Percentiles rank a stretch among this genome's conserved stretches.
These are phyloP conservation scores for Albugo candida DNA, from an alignment of 352 stramenopile genomes.

Conservation along the genomic window DNA sequence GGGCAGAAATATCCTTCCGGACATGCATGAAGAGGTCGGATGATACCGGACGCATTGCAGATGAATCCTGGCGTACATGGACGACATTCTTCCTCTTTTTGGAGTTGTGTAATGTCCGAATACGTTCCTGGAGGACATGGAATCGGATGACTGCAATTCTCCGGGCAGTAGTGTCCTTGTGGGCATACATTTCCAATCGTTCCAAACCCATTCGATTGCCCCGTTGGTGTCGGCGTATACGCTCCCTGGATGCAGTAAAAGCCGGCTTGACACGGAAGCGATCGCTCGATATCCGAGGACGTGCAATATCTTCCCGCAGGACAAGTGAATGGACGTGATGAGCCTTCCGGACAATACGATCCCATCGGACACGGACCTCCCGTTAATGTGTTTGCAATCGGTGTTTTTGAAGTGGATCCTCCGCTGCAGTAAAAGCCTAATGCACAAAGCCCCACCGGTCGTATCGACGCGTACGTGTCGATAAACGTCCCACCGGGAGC, in stretches of 20 bases:
- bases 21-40: slow-evolving; percentile 25
- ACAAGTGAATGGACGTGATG: slow-evolving; percentile 63
- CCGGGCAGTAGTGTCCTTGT: slow-evolving; percentile 56
- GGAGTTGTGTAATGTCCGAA: slow-evolving; percentile 44
- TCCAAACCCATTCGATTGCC: slow-evolving; percentile 46
- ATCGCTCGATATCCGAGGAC: slow-evolving; percentile 47
- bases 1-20: slow-evolving; percentile 36
- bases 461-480: slow-evolving; percentile 20
- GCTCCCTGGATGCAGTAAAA: slow-evolving; percentile 81
- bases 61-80: slow-evolving; percentile 40
- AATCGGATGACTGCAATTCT: slow-evolving; percentile 56
- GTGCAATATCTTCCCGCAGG: slow-evolving; percentile 59
- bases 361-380: slow-evolving; percentile 65
- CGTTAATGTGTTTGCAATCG: slow-evolving; percentile 12
- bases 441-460: slow-evolving; percentile 33
- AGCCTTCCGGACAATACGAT: slow-evolving; percentile 76
- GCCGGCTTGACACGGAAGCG: slow-evolving; percentile 45
- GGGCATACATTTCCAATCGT: slow-evolving; percentile 54
- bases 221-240: slow-evolving; percentile 49
- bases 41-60: slow-evolving; percentile 31
- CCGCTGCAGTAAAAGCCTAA: slow-evolving; percentile 72
- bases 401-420: slow-evolving; percentile 33
- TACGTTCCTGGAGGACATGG: slow-evolving; percentile 56
- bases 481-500: slow-evolving; percentile 50
- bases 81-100: slow-evolving; percentile 31